Evolutionary conservation across 2,329 filamentous ascomycete genomes (phyloP), one percentile per base, ranked within the genome.

Genomic region (Trichoderma hamatum): DNA sequence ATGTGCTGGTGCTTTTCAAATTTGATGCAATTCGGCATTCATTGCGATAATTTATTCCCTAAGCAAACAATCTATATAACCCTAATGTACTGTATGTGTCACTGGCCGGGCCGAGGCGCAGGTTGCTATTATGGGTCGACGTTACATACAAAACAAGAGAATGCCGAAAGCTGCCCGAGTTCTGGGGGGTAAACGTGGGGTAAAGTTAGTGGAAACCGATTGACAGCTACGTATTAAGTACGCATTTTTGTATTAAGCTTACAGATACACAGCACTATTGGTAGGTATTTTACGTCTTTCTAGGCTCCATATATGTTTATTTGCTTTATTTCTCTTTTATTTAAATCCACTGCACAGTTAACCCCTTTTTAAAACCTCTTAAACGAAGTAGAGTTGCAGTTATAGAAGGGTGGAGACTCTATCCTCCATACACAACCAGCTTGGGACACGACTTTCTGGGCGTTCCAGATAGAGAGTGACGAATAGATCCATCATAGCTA

Each of bases 141-240:
- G 61, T 64, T 64, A 55, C 61, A 64, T 55, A 13, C 32, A 10
- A 43, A 14, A 21, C 5, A 30, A 11, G 14, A 10, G 24, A 64
- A 55, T 39, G 28, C 61, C 61, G 61, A 64, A 55, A 55, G 24
- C 32, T 30, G n/a, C 24, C 60, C 59, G 61, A 64, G 2, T 13
- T 21, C 3, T 36, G 5, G 13, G 5, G 13, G 16, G 28, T 14
- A 19, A 21, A 28, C 32, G 21, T 13, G 32, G 49, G 49, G 60
- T 28, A 46, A 9, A 19, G 7, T 58, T 9, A 3, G 21, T 13
- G 5, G 46, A 5, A 24, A 24, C 11, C 0, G 10, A 24, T 49
- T 24, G 4, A 13, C 2, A 5, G 11, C n/a, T 1, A 5, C 6
- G 11, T n/a, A 6, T 36, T 21, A n/a, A 39, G 6, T 14, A 14